Evolutionary conservation across 139 green algal genomes (phyloP).

Genomic region (Coelastrella sp.): DNA sequence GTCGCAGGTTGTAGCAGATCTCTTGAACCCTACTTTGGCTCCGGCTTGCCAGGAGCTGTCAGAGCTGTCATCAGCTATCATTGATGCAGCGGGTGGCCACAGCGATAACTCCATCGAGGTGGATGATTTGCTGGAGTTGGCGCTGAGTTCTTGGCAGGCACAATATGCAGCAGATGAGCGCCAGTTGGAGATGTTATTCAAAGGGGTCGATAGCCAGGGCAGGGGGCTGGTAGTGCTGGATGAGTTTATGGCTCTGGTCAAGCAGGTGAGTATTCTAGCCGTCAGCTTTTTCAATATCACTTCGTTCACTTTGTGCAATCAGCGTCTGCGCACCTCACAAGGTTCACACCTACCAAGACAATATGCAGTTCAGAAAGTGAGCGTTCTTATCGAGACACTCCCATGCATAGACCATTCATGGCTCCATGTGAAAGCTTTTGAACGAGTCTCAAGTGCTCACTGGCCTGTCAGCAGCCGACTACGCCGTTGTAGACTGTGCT

Average conservation of each 20-base stretch:
- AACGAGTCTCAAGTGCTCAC: no score
- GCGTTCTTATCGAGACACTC: no score
- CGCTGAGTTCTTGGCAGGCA: slow-evolving; percentile 16
- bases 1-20: slow-evolving; percentile 5
- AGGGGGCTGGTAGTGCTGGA: background rate
- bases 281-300: no score
- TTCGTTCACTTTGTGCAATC: no score
- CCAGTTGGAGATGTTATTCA: slow-evolving; percentile 34
- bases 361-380: no score
- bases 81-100: slow-evolving; percentile 25
- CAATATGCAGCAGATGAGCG: slow-evolving; percentile 27
- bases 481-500: no score
- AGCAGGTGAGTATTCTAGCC: slow-evolving; percentile 11
- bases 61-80: background rate
- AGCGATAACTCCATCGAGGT: slow-evolving; percentile 26
- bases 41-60: background rate
- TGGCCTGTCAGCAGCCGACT: no score
- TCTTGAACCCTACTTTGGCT: slow-evolving; percentile 17
- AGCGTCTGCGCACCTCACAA: no score
- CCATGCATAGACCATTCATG: no score
- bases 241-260: slow-evolving; percentile 1
- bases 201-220: background rate
- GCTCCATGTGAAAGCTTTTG: no score
- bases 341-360: no score
- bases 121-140: slow-evolving; percentile 6